A percentile compares a stretch with the other conserved stretches of the same genome.
Conservation (phyloP, 352 stramenopile species). For the Pythium oligandrum region DNA sequence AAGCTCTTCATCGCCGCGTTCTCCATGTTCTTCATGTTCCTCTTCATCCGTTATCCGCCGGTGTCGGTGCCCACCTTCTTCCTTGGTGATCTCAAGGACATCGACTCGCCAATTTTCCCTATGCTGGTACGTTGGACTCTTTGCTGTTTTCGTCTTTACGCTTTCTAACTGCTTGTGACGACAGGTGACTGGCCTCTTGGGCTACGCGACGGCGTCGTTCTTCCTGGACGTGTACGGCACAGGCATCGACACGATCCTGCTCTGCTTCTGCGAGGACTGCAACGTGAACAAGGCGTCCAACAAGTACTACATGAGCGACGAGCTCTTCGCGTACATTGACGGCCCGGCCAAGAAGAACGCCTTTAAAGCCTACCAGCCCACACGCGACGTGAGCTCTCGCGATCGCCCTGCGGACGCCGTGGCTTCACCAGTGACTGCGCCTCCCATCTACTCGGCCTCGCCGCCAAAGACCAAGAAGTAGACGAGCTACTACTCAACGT, state of each 20-base stretch:
- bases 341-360: conserved; percentile 73
- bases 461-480: conserved; percentile 17
- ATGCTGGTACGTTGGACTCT: conserved; percentile 44
- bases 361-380: conserved; percentile 49
- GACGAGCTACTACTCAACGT: no score
- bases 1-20: conserved; percentile 85
- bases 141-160: not conserved
- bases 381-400: conserved; percentile 18
- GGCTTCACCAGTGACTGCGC: conserved; percentile 4
- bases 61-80: conserved; percentile 61
- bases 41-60: conserved; percentile 68
- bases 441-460: conserved; percentile 15
- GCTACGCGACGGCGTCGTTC: conserved; percentile 66
- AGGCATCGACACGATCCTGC: conserved; percentile 80
- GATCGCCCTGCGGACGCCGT: conserved; percentile 11
- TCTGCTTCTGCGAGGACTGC: conserved; percentile 86
- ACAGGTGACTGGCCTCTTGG: conserved; percentile 59
- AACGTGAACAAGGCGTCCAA: conserved; percentile 72
- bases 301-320: conserved; percentile 83
- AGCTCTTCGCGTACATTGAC: conserved; percentile 77
- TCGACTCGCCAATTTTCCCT: conserved; percentile 73
- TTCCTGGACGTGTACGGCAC: conserved; percentile 83
- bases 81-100: conserved; percentile 53
- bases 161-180: not conserved
- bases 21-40: conserved; percentile 79